Conservation (phyloP, 2,329 filamentous ascomycete genomes). For the Raffaelea ambrosiae region DNA sequence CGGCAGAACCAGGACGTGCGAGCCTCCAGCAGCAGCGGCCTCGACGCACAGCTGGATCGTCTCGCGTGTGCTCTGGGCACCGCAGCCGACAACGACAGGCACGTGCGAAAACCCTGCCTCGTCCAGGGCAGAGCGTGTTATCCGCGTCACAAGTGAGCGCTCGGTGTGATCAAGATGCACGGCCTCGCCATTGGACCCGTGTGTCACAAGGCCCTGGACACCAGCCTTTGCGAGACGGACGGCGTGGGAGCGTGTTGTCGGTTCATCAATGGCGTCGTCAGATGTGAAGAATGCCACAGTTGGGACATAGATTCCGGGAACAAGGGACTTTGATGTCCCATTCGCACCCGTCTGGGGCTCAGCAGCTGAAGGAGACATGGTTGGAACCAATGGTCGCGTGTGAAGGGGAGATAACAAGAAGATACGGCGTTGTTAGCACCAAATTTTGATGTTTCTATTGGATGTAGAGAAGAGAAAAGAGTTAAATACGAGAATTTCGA, state of each 20-base stretch:
- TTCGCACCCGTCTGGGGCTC: not conserved
- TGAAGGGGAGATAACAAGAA: no score
- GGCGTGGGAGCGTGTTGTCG: conserved; percentile 51
- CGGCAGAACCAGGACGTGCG: conserved; percentile 68
- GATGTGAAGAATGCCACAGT: not conserved
- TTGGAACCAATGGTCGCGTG: no score
- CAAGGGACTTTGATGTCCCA: not conserved
- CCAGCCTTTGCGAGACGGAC: conserved; percentile 66
- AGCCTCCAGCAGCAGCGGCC: conserved; percentile 59
- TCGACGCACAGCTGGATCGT: conserved; percentile 63
- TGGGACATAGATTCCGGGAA: not conserved
- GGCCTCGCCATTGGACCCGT: conserved; percentile 77
- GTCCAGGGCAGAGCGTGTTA: conserved; percentile 62
- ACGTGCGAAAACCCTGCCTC: conserved; percentile 54
- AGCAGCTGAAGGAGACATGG: not conserved
- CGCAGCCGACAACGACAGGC: conserved; percentile 69
- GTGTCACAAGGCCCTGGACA: conserved; percentile 65
- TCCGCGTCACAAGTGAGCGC: conserved; percentile 57
- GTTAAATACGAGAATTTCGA: no score
- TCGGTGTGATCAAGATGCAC: conserved; percentile 67
- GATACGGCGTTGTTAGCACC: no score
- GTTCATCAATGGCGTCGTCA: conserved; percentile 55
- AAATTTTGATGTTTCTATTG: no score
- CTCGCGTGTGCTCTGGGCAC: conserved; percentile 64
- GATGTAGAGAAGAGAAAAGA: no score